These are phyloP conservation scores for Punctularia strigosozonata DNA, from an alignment of 768 basidiomycete genomes.

Conservation along the genomic window DNA sequence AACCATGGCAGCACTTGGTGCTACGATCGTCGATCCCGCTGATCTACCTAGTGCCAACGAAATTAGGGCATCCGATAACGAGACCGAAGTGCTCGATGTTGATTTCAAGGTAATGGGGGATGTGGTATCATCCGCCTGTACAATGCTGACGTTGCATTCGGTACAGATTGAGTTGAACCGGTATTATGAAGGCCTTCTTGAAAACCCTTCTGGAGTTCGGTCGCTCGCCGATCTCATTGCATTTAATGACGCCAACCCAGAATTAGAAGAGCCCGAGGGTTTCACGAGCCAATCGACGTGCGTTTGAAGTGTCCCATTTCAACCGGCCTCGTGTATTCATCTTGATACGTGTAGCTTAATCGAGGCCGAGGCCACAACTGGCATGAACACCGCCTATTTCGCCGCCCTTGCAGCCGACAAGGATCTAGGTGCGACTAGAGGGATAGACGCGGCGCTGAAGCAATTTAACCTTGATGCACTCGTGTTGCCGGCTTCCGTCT, in stretches of 20 bases:
- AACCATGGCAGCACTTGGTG: conserved; percentile 9
- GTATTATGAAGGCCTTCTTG: conserved; percentile 6
- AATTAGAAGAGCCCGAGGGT: conserved; percentile 9
- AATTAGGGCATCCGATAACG: conserved; percentile 8
- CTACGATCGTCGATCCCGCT: conserved; percentile 12
- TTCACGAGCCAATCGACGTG: conserved; percentile 8
- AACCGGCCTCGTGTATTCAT: not conserved
- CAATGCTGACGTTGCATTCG: not conserved
- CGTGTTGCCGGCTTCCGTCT: conserved; percentile 25
- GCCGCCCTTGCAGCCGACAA: conserved; percentile 30
- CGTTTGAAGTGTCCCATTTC: not conserved
- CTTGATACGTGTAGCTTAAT: conserved; percentile 10
- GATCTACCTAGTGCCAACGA: conserved; percentile 11
- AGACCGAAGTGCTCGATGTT: conserved; percentile 9
- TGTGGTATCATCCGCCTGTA: not conserved
- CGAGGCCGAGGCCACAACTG: conserved; percentile 12
- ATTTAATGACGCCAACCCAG: conserved; percentile 10
- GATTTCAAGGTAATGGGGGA: conserved; percentile 10
- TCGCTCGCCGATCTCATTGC: conserved; percentile 11
- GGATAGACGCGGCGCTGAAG: conserved; percentile 43
- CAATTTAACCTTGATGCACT: conserved; percentile 37
- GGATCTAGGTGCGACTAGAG: conserved; percentile 34
- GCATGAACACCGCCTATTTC: conserved; percentile 23
- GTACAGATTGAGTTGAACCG: conserved; percentile 1
- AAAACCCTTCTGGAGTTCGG: conserved; percentile 9